Evolutionary conservation across 1,139 yeast species (phyloP), one percentile per base, ranked within the genome.

Genomic region (Sugiyamaella sp.): DNA sequence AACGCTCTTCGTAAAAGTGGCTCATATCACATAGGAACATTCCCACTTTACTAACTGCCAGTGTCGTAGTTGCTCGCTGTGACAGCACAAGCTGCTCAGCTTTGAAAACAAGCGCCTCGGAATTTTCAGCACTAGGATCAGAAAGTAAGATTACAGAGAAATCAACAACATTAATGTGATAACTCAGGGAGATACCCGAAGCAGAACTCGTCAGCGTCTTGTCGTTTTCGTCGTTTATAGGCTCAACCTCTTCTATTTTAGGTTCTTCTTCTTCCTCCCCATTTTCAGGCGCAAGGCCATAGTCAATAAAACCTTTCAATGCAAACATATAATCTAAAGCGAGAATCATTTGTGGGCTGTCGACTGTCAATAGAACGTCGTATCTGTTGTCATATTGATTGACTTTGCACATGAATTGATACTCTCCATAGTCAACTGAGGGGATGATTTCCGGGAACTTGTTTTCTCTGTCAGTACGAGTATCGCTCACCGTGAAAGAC

Each of bases 91-190:
- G 71, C 64, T 91, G 97, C 55, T 86, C 95, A 16, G 90, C 84
- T 62, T 89, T 88, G 71, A 93, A 86, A 1, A 93, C 97, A 56
- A 93, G 79, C 0, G 99, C 99, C 63, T 91, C 96, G 0, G 96
- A 82, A 58, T 84, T 80, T 1, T 70, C 66, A 10, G 77, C 74
- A 1, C 86, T 77, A 0, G 97, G 89, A 66, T 91, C 89, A 0
- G 97, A 96, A 49, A 95, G 73, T 37, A 95, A 70, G 35, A 89
- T 82, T 16, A 93, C 76, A 0, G 96, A 87, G 0, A 95, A 86
- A 55, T 89, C 85, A n/a, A 83, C 81, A 46, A 93, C 72, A 64
- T 87, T 89, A 19, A 91, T 68, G 0, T 90, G 80, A 65, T 81
- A 84, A 4, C 46, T 35, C 16, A 25, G 3, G 19, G 39, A 19